Evolutionary conservation across 2,329 filamentous ascomycete species (phyloP), one percentile per base, ranked within the genome.

Genomic region (Akanthomyces uredinophilus): DNA sequence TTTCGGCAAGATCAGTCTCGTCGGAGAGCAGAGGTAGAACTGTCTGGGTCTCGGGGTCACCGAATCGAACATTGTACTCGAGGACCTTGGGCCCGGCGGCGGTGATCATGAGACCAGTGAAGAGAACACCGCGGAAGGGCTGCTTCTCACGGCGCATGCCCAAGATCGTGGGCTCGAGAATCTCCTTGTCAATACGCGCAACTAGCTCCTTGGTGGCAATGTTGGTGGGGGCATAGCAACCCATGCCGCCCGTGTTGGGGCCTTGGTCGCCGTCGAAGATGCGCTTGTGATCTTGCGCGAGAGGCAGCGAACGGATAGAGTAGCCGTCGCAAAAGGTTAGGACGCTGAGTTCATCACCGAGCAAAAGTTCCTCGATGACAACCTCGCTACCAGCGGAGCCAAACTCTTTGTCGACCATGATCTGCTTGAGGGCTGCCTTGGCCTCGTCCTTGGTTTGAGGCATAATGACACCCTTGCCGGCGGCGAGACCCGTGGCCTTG

Each of bases 191-290:
- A 64, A 99, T 87, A 64, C 87, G 82, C 20, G 88, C 88, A 20
- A 95, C 83, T n/a, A 96, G 81, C 64, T 88, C 85, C 57, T 87
- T 84, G 0, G 88, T 89, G 35, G 89, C 87, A 69, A 93, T 88
- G 66, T 86, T 89, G 1, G 93, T 96, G n/a, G 91, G 91, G 18
- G 93, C 92, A 75, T 98, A 98, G 72, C 92, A 96, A 57, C 95
- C 95, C 95, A 98, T 98, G 46, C 95, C 95, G 64, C 94, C 95
- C 2, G 95, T 98, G 78, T 98, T 98, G 43, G 92, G 91, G 1
- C 95, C 95, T 55, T 85, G 83, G 72, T 98, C 94, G 60, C 90
- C 91, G 70, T 99, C 95, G 59, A 90, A 90, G 66, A 96, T 92
- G 65, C 92, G 86, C 83, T 99, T 98, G 81, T 99, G 95, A 74